Base-by-base conservation (phyloP, 371 early-diverging fungal genomes). In the Rhizomucor miehei region DNA sequence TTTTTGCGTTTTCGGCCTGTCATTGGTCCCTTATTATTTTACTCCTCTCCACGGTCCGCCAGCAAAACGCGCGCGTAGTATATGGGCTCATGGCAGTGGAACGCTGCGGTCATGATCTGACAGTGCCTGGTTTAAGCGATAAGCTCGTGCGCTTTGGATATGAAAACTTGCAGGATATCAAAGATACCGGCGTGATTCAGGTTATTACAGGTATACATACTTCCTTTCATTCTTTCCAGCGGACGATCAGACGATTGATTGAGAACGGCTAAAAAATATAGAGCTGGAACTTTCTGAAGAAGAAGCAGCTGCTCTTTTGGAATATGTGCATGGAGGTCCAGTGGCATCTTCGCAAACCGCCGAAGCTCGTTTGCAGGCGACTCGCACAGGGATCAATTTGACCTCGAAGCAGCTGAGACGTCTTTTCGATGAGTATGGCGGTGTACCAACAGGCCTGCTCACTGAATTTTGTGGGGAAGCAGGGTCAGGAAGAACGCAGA, bases 401-500 rank as follows among this genome's bases (percentile, higher is more conserved):
- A 23, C 44, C 14, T 43, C 41, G 11, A 6, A 20, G 2, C 35
- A 44, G 1, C 24, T 56, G 11, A 43, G 49, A 20, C 11, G 23
- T 23, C 12, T 56, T 39, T 56, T 56, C 34, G 57, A 20, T 8
- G 17, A 17, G 20, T 50, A 56, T 25, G 44, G 49, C 13, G 57
- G 57, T 1, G 29, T 56, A 4, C 57, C 51, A 21, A 25, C 49
- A 6, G 37, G 50, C 6, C 45, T 43, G 10, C 73, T 89, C 1
- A 80, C 82, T 4, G 89, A 89, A 53, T 56, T 87, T 24, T 83
- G 82, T 57, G 89, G 88, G 8, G 75, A 79, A 35, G 80, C 86
- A 1, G 86, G 85, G 1, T 55, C 82, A 17, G 89, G 89, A 0
- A 89, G 87, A 56, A 85, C 87, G 11, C 86, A 87, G 54, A 39